Evolutionary conservation across 2,329 filamentous ascomycete genomes (phyloP), one percentile per base, ranked within the genome.

Genomic region (Penicillium freii): DNA sequence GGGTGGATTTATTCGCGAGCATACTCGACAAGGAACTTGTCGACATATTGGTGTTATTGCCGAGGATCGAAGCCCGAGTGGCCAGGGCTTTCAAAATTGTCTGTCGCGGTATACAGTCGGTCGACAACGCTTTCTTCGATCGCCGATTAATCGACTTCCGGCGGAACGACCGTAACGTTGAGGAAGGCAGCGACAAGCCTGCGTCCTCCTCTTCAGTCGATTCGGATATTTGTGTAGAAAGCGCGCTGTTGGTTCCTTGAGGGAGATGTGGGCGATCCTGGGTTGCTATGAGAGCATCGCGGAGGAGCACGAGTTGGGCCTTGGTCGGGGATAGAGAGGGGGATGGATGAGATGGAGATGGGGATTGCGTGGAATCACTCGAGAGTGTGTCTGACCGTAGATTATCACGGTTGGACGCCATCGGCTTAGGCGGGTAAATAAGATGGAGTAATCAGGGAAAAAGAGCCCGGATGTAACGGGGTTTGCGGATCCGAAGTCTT

Each of bases 1-100:
- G 54, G 36, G 53, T 61, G 19, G 66, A 44, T 46, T 57, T 66
- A 21, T 66, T 68, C 54, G 80, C 82, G 51, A 87, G 73, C 76
- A 90, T 83, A 58, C 81, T 79, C 61, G 90, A 75, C 29, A 86
- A 85, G 23, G 88, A 53, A 48, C 57, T 81, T 48, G 85, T 80
- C 70, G 87, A 82, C 52, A 87, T 66, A 65, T 82, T 81, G 39
- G 60, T 43, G 29, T 54, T 71, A 66, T 80, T 83, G 69, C 82
- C 82, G 56, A 82, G 78, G 43, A 84, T 80, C 15, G 78, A 77
- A 19, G 78, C 73, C 38, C 78, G 75, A 25, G 89, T 92, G 55
- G 88, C 88, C 64, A 93, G 77, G 6, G 89, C 90, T 77, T 94
- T 92, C 79, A 92, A 85, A 69, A 92, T 86, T 55, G 90, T 93